phyloP scores from a whole-genome alignment of 192 early-diverging fungal species.

The Coemansia nantahalensis region DNA sequence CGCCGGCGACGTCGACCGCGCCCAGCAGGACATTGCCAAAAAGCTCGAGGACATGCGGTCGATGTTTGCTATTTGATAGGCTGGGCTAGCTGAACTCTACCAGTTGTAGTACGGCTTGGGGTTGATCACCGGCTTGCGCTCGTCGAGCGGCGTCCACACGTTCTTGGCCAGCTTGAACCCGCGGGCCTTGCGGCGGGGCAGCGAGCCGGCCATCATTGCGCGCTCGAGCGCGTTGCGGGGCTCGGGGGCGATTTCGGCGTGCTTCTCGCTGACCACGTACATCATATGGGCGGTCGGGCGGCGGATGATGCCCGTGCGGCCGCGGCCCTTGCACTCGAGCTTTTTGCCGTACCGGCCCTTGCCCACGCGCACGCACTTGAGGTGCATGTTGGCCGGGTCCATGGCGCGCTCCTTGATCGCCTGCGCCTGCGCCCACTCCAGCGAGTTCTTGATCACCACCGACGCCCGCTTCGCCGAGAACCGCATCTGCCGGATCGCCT shows the following conservation, averaged over 20 bases:
- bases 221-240: conserved; percentile 24
- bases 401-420: conserved; percentile 63
- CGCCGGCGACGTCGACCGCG: conserved; percentile 85
- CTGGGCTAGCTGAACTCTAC: too few species aligned
- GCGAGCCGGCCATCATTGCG: conserved; percentile 28
- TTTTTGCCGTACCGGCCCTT: conserved; percentile 76
- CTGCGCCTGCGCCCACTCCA: conserved; percentile 69
- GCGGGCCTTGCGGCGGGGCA: conserved; percentile 55
- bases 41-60: conserved; percentile 92
- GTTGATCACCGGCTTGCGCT: conserved; percentile 71
- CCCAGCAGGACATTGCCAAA: conserved; percentile 79
- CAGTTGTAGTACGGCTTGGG: conserved; percentile 71
- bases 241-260: conserved; percentile 20
- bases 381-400: conserved; percentile 59
- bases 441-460: conserved; percentile 59
- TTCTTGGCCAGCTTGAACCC: conserved; percentile 67
- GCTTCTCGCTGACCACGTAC: conserved; percentile 70
- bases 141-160: conserved; percentile 69
- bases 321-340: conserved; percentile 74
- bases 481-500: conserved; percentile 78
- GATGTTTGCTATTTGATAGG: conserved; percentile 54
- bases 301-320: conserved; percentile 74
- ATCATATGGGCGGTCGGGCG: conserved; percentile 77
- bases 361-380: conserved; percentile 82
- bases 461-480: conserved; percentile 69